Conservation (phyloP, 192 early-diverging fungal species). For the Linnemannia zychae region DNA sequence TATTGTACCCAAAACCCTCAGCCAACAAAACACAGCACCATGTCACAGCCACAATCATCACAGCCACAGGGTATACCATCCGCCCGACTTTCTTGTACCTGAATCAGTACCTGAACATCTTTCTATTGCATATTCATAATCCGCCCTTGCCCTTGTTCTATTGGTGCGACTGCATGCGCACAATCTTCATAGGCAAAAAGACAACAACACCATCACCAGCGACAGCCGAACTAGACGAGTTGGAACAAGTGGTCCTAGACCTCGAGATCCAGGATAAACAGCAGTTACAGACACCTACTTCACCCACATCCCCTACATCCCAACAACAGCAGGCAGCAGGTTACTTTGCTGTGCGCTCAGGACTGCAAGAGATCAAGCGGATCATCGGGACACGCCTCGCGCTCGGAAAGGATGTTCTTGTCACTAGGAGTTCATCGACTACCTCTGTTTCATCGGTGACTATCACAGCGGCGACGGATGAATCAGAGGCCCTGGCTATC, state of each 20-base stretch:
- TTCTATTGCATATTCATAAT: background rate
- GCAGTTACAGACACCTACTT: too few relatives aligned
- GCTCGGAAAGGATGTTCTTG: background rate
- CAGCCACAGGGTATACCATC: background rate
- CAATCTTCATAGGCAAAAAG: background rate
- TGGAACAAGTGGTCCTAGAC: background rate
- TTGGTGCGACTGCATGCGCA: background rate
- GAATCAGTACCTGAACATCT: background rate
- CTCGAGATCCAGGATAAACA: background rate
- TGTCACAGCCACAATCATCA: constrained; percentile 3
- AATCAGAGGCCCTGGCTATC: background rate
- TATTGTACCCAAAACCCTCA: background rate
- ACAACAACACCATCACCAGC: background rate
- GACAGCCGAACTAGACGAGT: background rate
- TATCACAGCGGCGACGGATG: background rate
- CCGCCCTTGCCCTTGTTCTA: background rate
- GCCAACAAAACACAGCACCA: background rate
- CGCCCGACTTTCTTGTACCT: background rate
- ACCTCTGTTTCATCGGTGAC: background rate
- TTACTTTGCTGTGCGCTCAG: background rate
- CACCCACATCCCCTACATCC: background rate
- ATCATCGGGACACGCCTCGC: background rate
- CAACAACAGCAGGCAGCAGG: background rate
- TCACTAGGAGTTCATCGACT: background rate
- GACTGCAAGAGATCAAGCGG: background rate